A percentile compares a stretch with the other conserved stretches of the same genome.
phyloP scores from a whole-genome alignment of 2,329 filamentous ascomycete species.

The Alternaria arborescens region DNA sequence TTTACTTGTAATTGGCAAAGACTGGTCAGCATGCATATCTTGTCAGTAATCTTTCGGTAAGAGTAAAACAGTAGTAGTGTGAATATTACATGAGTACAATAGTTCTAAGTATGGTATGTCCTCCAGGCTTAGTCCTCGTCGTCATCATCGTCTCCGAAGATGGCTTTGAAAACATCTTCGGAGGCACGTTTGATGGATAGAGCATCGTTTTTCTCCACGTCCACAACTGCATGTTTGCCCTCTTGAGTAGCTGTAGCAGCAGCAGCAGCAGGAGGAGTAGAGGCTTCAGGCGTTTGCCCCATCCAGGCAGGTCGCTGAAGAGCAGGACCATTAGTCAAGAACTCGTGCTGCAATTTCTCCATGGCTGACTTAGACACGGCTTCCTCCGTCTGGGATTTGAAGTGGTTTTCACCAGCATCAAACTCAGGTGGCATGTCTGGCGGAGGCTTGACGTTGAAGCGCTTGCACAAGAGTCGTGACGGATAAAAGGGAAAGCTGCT shows the following conservation, averaged over 20 bases:
- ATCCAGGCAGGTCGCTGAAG: constrained; percentile 45
- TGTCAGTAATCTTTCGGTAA: background rate
- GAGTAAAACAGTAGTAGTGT: background rate
- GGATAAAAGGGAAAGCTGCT: constrained; percentile 77
- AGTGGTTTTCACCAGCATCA: constrained; percentile 44
- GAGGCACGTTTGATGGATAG: constrained; percentile 77
- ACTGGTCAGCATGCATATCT: background rate
- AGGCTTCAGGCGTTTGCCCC: constrained; percentile 15
- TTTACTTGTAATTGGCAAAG: background rate
- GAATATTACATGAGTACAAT: background rate
- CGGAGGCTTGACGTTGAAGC: constrained; percentile 87
- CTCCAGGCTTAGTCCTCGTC: constrained; percentile 21
- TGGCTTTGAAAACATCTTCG: constrained; percentile 86
- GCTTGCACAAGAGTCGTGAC: constrained; percentile 86
- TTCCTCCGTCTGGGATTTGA: constrained; percentile 49
- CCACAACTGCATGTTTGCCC: constrained; percentile 56
- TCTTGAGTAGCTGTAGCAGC: constrained; percentile 8
- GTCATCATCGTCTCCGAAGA: constrained; percentile 86
- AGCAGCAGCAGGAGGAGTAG: background rate
- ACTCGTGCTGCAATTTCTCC: constrained; percentile 46
- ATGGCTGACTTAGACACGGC: constrained; percentile 65
- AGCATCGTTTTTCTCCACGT: constrained; percentile 80
- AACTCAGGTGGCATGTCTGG: constrained; percentile 66
- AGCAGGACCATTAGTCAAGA: constrained; percentile 36
- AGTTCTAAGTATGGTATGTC: no score